Base-by-base conservation (phyloP, 1,139 yeast species). In the Magnusiomyces suaveolens region DNA sequence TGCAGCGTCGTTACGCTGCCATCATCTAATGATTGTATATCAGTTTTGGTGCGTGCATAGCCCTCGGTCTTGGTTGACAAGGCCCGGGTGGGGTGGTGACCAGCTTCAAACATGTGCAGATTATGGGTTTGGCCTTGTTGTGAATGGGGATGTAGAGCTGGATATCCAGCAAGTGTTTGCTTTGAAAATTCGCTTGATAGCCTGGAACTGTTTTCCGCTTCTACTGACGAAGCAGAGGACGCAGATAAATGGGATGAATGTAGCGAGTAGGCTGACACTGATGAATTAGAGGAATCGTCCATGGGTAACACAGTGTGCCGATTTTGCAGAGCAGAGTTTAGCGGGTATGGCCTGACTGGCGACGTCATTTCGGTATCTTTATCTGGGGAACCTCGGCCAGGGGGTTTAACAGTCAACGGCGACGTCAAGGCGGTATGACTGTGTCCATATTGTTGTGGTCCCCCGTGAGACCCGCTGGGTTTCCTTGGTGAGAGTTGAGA, bases 191-290 rank as follows among this genome's bases (percentile, higher is more conserved):
- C 32, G n/a, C 18, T 36, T 3, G 41, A 36, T 14, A 36, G 18
- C 41, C 18, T 6, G 16, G 18, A 2, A 21, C 14, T 21, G 8
- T 25, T 25, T n/a, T 41, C 44, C 3, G 4, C 25, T 16, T 18
- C 46, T 12, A 43, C 25, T 29, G 41, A 36, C 25, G 41, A 32
- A 2, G 39, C 18, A 2, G 57, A 50, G 3, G 52, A 52, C 20
- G 43, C 49, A 2, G 57, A 55, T 43, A 39, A 48, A 43, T 48
- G 55, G 2, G 57, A 55, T 3, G 57, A 55, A 32, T 46, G 46
- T 38, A 47, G 50, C 18, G 54, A 48, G 43, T 33, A 54, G 2
- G 51, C 51, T 2, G 55, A 55, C 4, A 48, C 52, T 4, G 55
- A 48, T 2, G 57, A 51, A 4, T 43, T 33, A 2, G 52, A 43